Evolutionary conservation across 2,329 filamentous ascomycete genomes (phyloP), one percentile per base, ranked within the genome.

Genomic region (Neophaeococcomyces aloes): DNA sequence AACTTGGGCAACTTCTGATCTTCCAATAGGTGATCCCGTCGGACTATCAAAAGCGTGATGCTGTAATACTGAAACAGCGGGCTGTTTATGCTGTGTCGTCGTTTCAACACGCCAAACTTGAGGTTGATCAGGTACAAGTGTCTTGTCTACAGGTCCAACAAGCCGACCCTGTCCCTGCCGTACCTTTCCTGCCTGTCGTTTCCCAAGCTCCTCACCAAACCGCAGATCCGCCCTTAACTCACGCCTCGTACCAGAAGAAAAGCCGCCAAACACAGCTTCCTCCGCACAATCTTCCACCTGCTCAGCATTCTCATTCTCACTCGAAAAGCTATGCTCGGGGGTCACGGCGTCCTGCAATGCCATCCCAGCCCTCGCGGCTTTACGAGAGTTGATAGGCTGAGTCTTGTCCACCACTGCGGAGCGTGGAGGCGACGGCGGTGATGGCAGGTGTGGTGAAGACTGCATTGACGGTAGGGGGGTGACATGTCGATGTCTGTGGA

Each of bases 201-300:
- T 66, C 8, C 62, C 65, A 41, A 69, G 56, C 44, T 64, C 58
- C 48, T 69, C 65, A 7, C 63, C 67, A 49, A 69, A 60, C 7
- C 61, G 56, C 34, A 69, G 53, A 21, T 62, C 64, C 35, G 61
- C 63, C 46, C 61, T 58, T 44, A 70, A 45, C 48, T 67, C 62
- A 48, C 62, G 57, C 51, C 61, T 57, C 15, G 61, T 65, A 2
- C 61, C 57, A 7, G 55, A 49, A 32, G 60, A 56, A 37, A 69
- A 62, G n/a, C 59, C 62, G 17, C 46, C 42, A 31, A 52, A 53
- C 15, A 55, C 17, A 14, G 19, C 25, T 14, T 47, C 40, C n/a
- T 49, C 30, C 10, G 45, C 27, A 25, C 35, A 25, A 32, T 15
- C 18, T 17, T 3, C 6, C 11, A 17, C 29, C 4, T 34, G 7